Evolutionary conservation across 2,329 filamentous ascomycete species (phyloP).

Genomic region (Monilinia aucupariae): DNA sequence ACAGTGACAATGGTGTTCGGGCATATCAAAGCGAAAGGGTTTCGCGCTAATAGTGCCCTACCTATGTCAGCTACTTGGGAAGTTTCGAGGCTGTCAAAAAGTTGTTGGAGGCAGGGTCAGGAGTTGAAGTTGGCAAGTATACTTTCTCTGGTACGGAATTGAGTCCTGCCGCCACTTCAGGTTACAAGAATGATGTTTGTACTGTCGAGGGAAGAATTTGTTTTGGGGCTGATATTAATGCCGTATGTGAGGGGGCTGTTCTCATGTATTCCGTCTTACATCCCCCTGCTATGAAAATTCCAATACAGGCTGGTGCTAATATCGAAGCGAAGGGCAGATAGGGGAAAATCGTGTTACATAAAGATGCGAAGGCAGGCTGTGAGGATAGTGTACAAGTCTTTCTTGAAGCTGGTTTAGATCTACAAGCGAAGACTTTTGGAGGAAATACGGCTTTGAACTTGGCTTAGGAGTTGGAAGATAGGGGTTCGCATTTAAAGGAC

Average conservation of each 20-base stretch:
- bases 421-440: not conserved
- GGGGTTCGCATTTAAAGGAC: not conserved
- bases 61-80: not conserved
- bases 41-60: not conserved
- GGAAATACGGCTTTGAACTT: not conserved
- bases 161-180: not conserved
- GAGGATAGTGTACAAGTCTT: conserved; percentile 4
- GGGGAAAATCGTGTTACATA: not conserved
- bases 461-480: not conserved
- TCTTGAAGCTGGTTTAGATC: not conserved
- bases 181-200: not conserved
- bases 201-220: not conserved
- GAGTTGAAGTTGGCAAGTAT: not conserved
- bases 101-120: not conserved
- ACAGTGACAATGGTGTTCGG: conserved; percentile 32
- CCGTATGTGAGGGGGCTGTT: not conserved
- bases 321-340: not conserved
- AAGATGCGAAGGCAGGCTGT: not conserved
- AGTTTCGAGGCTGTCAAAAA: not conserved
- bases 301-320: not conserved
- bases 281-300: not conserved
- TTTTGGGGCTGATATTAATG: not conserved
- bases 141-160: not conserved
- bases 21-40: not conserved
- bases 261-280: not conserved